Evolutionary conservation across 805 yeast genomes (phyloP).

Genomic region (Candida argentea): DNA sequence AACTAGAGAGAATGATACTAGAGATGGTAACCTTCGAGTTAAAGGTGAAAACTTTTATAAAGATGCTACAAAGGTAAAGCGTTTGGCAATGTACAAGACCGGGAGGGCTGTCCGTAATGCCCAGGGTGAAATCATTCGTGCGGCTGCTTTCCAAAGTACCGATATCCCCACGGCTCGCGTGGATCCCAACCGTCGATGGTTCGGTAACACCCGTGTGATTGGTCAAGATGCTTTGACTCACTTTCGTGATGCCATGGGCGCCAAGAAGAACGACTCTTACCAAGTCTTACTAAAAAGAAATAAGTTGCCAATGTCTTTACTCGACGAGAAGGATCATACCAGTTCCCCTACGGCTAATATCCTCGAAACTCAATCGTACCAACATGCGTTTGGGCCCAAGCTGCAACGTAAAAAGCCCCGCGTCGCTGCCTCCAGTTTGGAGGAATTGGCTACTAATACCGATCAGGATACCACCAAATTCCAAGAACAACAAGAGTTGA

Average conservation of each 20-base stretch:
- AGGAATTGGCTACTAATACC: conserved; percentile 60
- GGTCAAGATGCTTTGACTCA: conserved; percentile 94
- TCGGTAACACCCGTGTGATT: conserved; percentile 93
- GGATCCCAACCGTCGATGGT: conserved; percentile 96
- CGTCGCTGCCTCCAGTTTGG: conserved; percentile 64
- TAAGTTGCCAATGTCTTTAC: conserved; percentile 88
- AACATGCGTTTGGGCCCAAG: conserved; percentile 85
- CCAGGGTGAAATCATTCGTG: conserved; percentile 75
- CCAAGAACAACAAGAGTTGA: conserved; percentile 69
- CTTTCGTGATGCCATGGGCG: conserved; percentile 90
- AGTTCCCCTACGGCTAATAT: conserved; percentile 74
- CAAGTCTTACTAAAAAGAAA: conserved; percentile 83
- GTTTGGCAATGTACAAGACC: conserved; percentile 83
- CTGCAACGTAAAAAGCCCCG: conserved; percentile 89
- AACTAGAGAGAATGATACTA: conserved; percentile 65
- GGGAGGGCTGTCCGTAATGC: conserved; percentile 85
- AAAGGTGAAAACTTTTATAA: conserved; percentile 96
- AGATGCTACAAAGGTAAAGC: conserved; percentile 88
- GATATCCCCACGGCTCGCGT: conserved; percentile 87
- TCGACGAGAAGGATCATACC: conserved; percentile 74
- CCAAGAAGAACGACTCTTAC: conserved; percentile 68
- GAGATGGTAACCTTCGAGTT: conserved; percentile 86
- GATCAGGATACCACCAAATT: conserved; percentile 45
- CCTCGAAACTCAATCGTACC: conserved; percentile 79
- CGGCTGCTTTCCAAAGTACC: conserved; percentile 81